Base-by-base conservation (phyloP, 2,329 filamentous ascomycete genomes). In the Malbranchea cinnamomea region DNA sequence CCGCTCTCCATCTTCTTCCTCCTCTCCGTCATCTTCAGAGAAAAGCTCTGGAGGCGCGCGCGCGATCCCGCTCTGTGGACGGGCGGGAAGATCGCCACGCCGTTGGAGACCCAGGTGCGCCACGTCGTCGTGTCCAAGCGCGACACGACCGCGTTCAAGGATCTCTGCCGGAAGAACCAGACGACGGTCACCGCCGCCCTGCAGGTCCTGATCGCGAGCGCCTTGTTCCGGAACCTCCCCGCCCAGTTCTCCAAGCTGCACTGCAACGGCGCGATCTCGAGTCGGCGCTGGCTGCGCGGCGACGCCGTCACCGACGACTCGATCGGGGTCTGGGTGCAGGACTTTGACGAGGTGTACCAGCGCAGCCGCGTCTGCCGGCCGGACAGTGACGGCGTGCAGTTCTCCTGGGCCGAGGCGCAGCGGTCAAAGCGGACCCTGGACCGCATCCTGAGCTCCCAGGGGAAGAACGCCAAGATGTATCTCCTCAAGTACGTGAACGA, bases 141-240 rank as follows among this genome's bases (percentile, higher is more conserved):
- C 1, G 37, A 41, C 1, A 50, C 58, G 2, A 38, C 34, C 2
- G 36, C 39, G 0, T 39, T 63, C 15, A 46, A 45, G 10, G 27
- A 45, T 1, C 12, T 40, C 13, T 59, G 57, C 33, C 53, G 55
- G 5, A 22, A 43, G 7, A 45, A 64, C 31, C 35, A 32, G 9
- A 55, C 58, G 0, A 62, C 54, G 4, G 45, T 63, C 21, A 62
- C 59, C 3, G 54, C 50, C 6, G 44, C 51, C 1, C 32, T 63
- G 13, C 49, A 61, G 34, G 49, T 48, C 1, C 32, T 57, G 13
- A 23, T 62, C 16, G 56, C 58, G 1, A 47, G 50, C 8, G 44
- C 53, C 0, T 27, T 62, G 2, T 54, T 62, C 32, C 17, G 40
- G 1, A 39, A 55, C 12, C 34, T 54, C 3, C 43, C 48, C 2